Base-by-base conservation (phyloP, 345 rosid genomes). In the Eucalyptus tenuipes region DNA sequence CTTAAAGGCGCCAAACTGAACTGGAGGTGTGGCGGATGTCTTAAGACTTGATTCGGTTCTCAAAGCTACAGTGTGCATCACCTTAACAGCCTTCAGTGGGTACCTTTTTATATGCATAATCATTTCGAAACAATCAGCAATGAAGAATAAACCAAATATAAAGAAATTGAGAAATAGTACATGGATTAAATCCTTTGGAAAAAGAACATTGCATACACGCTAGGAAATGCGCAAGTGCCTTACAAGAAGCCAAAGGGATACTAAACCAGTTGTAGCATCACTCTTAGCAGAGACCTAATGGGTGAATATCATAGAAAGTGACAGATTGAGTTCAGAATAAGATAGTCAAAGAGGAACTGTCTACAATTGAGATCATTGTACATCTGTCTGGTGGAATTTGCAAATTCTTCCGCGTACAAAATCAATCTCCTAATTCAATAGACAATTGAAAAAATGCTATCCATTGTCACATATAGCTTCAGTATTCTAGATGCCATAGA, bases 1-100 rank as follows among this genome's bases (percentile, higher is more conserved):
- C 96, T 95, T 94, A 88, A 94, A 93, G 48, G 94, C 92, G 79
- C 55, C 89, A 82, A 90, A 89, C 87, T 91, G 92, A 86, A 91
- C 86, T 87, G 96, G 95, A 86, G 98, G 93, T 66, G 88, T 87
- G 49, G 93, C 92, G 88, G 93, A 93, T 75, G 92, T 91, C n/a
- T 94, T 94, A 88, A 95, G 90, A 92, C 98, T 96, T 87, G 94
- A 94, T 89, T 97, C 99, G 18, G 99, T 97, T 91, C 98, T 96
- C 89, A 94, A 90, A 11, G 99, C 99, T 86, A 97, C 99, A 7
- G 97, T 92, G 89, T 97, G 99, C 99, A 97, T 97, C 40, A 97
- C 99, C 87, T 93, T 97, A 86, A 95, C 99, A 88, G 98, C 98
- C 91, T 97, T 97, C 88, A 97, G 88, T 2, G 99, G 99, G 88